Percentiles rank a stretch among this genome's conserved stretches.
Evolutionary conservation across 129 eudicot genomes (phyloP).

Genomic region (Centaurea solstitialis): DNA sequence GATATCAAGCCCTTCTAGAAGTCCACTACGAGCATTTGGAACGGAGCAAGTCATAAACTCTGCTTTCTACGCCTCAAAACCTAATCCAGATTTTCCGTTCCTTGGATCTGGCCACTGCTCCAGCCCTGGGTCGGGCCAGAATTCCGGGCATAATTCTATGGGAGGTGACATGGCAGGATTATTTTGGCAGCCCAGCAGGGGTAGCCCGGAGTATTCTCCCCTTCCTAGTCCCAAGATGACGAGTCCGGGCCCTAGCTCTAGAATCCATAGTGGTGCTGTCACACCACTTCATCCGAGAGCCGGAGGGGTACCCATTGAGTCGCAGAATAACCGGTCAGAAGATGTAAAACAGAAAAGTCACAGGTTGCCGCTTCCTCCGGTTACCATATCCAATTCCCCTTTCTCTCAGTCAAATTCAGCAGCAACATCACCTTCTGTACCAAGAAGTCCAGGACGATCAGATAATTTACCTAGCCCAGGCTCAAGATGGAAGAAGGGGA

Average conservation of each 20-base stretch:
- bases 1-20: constrained; percentile 96
- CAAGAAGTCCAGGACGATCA: constrained; percentile 82
- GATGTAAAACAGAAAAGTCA: constrained; percentile 80
- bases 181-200: constrained; percentile 98
- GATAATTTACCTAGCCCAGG: constrained; percentile 74
- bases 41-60: constrained; percentile 64
- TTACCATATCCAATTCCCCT: constrained; percentile 58
- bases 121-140: constrained; percentile 97
- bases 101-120: constrained; percentile 97
- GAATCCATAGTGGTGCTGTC: constrained; percentile 97
- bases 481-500: constrained; percentile 93
- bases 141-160: constrained; percentile 97
- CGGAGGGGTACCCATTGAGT: constrained; percentile 59
- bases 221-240: constrained; percentile 94
- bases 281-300: constrained; percentile 97
- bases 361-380: constrained; percentile 89
- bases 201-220: constrained; percentile 97
- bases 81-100: constrained; percentile 69
- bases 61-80: constrained; percentile 63
- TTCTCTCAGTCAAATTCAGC: constrained; percentile 83
- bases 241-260: constrained; percentile 94
- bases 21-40: constrained; percentile 75
- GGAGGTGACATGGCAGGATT: constrained; percentile 93
- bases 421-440: constrained; percentile 89
- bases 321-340: constrained; percentile 61